These are phyloP conservation scores for Immersiella caudata DNA, from an alignment of 495 filamentous ascomycete genomes.

Conservation along the genomic window DNA sequence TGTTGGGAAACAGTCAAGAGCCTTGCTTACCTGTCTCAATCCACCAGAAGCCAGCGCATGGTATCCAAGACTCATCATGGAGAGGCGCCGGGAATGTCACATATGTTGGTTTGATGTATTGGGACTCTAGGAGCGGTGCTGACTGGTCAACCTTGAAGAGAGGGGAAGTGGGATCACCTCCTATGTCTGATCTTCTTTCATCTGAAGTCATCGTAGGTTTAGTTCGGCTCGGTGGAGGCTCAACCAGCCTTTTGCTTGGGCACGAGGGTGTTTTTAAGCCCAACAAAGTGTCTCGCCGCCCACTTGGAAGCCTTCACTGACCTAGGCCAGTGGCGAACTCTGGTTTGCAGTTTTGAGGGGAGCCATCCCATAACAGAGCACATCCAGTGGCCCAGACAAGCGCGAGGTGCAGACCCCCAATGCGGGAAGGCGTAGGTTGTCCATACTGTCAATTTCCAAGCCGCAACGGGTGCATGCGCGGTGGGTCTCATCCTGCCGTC, in stretches of 20 bases:
- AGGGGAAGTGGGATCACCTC: neutral
- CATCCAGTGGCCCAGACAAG: neutral
- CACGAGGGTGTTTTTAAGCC: neutral
- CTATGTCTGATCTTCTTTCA: neutral
- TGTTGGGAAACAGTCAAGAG: too few species aligned
- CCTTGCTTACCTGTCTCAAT: slow-evolving; percentile 43
- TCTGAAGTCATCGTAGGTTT: neutral
- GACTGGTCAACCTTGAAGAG: slow-evolving; percentile 23
- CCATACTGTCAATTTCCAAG: slow-evolving; percentile 15
- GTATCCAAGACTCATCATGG: slow-evolving; percentile 31
- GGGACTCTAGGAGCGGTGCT: slow-evolving; percentile 29
- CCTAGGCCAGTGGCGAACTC: slow-evolving; percentile 8
- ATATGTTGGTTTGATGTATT: slow-evolving; percentile 25
- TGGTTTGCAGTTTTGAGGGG: neutral
- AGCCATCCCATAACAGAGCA: neutral
- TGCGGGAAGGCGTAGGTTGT: slow-evolving; percentile 7
- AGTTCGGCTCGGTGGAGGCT: neutral
- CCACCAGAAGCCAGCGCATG: slow-evolving; percentile 41
- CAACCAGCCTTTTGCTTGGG: neutral
- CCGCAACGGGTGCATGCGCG: neutral
- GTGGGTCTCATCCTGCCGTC: neutral
- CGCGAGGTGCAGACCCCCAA: neutral
- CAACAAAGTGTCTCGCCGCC: neutral
- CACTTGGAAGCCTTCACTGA: neutral
- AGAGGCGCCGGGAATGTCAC: slow-evolving; percentile 27